Conservation (phyloP, 441 rosid genomes). For the Populus tomentosa region DNA sequence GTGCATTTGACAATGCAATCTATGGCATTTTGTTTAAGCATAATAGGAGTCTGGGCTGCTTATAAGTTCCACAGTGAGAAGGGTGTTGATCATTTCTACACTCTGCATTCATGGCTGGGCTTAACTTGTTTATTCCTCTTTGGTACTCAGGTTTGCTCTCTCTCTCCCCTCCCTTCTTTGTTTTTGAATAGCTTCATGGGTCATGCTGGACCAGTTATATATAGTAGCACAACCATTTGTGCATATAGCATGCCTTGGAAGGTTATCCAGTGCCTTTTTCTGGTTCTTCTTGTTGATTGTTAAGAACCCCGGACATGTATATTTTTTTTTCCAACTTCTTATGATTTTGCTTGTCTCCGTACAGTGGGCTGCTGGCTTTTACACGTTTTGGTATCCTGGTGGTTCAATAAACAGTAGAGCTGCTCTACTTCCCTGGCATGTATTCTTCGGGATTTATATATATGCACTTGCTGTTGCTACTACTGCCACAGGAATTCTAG, state of each 20-base stretch:
- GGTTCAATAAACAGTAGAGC: constrained; percentile 58
- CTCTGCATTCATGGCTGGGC: constrained; percentile 93
- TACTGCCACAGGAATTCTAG: constrained; percentile 65
- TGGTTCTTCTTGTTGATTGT: neutral
- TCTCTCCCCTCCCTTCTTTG: neutral
- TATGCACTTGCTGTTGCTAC: constrained; percentile 65
- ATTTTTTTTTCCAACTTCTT: neutral
- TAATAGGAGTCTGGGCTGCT: constrained; percentile 79
- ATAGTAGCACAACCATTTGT: neutral
- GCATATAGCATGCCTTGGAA: neutral
- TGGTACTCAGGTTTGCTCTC: constrained; percentile 55
- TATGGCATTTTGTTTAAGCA: constrained; percentile 52
- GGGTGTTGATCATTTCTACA: constrained; percentile 85
- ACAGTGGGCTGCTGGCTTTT: constrained; percentile 81
- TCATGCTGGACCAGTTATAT: neutral
- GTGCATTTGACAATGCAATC: constrained; percentile 64
- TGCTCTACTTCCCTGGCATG: constrained; percentile 66
- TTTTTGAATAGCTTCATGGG: neutral
- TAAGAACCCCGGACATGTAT: too few species aligned
- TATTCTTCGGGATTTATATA: constrained; percentile 61
- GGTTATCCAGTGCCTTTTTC: neutral
- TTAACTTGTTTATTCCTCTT: constrained; percentile 68
- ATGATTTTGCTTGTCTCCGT: neutral
- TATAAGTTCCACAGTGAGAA: constrained; percentile 75
- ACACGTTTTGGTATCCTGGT: constrained; percentile 79